Percentiles rank a stretch among this genome's conserved stretches.
phyloP scores from a whole-genome alignment of 2,329 filamentous ascomycete species.

The Beauveria varroae region DNA sequence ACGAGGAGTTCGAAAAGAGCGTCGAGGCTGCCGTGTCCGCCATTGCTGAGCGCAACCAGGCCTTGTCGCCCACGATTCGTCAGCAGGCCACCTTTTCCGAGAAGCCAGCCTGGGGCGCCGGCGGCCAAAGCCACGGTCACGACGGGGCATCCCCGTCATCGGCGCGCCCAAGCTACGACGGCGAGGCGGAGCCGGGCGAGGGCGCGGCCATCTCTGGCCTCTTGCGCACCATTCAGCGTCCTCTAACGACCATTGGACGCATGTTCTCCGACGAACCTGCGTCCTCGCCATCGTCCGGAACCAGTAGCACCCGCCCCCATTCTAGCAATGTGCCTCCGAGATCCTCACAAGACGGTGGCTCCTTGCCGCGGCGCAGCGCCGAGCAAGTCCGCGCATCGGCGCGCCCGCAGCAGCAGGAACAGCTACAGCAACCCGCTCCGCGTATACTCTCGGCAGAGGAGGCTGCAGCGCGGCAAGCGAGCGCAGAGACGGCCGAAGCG shows the following conservation, averaged over 20 bases:
- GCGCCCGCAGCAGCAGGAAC: conserved; percentile 14
- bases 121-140: not conserved
- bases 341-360: conserved; percentile 3
- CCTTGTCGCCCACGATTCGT: conserved; percentile 37
- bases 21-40: conserved; percentile 95
- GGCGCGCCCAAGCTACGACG: conserved; percentile 9
- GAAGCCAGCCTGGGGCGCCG: conserved; percentile 33
- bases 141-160: conserved; percentile 15
- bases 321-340: not conserved
- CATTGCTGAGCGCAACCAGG: conserved; percentile 82
- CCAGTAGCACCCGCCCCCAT: conserved; percentile 21
- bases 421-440: conserved; percentile 8
- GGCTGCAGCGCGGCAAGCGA: conserved; percentile 82
- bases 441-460: conserved; percentile 67
- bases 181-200: conserved; percentile 45
- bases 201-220: conserved; percentile 81
- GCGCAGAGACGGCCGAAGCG: conserved; percentile 82
- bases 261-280: conserved; percentile 72
- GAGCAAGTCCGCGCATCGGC: conserved; percentile 22
- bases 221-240: conserved; percentile 82
- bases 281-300: conserved; percentile 22
- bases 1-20: conserved; percentile 91
- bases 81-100: conserved; percentile 37
- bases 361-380: conserved; percentile 20
- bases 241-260: conserved; percentile 82